Evolutionary conservation across 768 basidiomycete genomes (phyloP).

Genomic region (Suillus cothurnatus): DNA sequence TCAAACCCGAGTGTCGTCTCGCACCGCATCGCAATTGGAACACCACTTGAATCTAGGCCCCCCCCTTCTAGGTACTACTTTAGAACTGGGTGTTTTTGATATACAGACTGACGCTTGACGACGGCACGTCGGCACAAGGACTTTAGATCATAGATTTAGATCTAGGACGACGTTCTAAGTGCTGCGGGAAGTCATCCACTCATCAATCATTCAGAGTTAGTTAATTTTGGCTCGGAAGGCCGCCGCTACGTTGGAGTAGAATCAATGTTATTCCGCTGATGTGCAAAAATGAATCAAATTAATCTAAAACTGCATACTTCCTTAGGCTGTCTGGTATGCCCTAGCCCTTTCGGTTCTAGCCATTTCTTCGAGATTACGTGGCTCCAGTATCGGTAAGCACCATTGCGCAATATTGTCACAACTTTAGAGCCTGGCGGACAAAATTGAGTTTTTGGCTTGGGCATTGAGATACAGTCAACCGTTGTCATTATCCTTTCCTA

Average conservation of each 20-base stretch:
- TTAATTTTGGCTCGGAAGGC: not conserved
- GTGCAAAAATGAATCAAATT: constrained; percentile 13
- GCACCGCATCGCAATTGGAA: too few species aligned
- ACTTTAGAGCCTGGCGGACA: constrained; percentile 66
- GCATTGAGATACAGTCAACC: not conserved
- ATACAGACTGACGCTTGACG: too few species aligned
- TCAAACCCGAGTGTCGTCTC: too few species aligned
- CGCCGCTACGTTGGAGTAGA: not conserved
- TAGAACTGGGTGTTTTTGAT: too few species aligned
- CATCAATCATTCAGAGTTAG: not conserved
- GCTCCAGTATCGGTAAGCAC: constrained; percentile 96
- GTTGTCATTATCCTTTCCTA: constrained; percentile 68
- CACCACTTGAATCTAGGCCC: too few species aligned
- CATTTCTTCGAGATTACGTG: constrained; percentile 92
- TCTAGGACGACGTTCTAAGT: too few species aligned
- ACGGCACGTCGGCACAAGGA: too few species aligned
- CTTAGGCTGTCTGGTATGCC: constrained; percentile 72
- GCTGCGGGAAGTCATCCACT: not conserved
- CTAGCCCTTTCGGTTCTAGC: constrained; percentile 79
- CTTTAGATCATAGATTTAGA: too few species aligned
- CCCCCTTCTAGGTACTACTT: too few species aligned
- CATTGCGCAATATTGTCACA: constrained; percentile 90
- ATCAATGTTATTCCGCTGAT: not conserved
- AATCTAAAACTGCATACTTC: constrained; percentile 89
- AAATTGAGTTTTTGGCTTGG: constrained; percentile 8